These are phyloP conservation scores for Darksidea phi DNA, from an alignment of 495 filamentous ascomycete genomes.

Conservation along the genomic window DNA sequence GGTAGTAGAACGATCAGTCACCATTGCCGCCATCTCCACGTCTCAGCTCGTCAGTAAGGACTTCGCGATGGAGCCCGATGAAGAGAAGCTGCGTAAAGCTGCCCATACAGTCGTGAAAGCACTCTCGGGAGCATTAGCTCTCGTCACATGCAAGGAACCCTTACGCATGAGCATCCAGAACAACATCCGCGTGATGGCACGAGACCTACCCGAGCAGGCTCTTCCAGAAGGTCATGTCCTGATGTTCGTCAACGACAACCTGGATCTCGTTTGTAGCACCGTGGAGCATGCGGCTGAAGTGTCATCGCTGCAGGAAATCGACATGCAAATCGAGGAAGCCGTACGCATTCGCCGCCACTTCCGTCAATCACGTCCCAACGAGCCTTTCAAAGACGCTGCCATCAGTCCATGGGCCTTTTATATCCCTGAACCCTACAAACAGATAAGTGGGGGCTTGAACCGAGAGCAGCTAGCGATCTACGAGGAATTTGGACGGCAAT, in stretches of 20 bases:
- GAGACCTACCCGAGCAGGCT: constrained; percentile 66
- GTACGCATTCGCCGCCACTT: constrained; percentile 73
- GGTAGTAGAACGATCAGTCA: constrained; percentile 94
- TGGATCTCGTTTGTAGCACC: constrained; percentile 85
- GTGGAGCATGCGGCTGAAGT: constrained; percentile 94
- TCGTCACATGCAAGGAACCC: constrained; percentile 98
- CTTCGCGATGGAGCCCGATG: constrained; percentile 88
- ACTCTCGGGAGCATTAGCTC: constrained; percentile 85
- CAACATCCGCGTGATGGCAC: constrained; percentile 79
- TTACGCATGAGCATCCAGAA: constrained; percentile 93
- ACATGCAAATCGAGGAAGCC: constrained; percentile 78
- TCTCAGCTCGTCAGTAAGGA: constrained; percentile 92
- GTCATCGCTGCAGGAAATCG: constrained; percentile 88
- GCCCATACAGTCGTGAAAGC: constrained; percentile 90
- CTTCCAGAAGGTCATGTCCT: constrained; percentile 84
- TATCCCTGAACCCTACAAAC: constrained; percentile 86
- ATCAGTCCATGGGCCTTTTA: constrained; percentile 81
- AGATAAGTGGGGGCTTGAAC: constrained; percentile 77
- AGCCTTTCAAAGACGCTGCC: constrained; percentile 74
- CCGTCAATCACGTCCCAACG: constrained; percentile 65
- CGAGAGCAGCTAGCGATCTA: constrained; percentile 92
- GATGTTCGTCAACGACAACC: constrained; percentile 98
- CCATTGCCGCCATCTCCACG: constrained; percentile 94
- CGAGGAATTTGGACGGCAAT: constrained; percentile 86
- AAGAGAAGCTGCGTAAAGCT: constrained; percentile 76